These are phyloP conservation scores for Mucor racemosus DNA, from an alignment of 371 early-diverging fungal genomes.

Conservation along the genomic window DNA sequence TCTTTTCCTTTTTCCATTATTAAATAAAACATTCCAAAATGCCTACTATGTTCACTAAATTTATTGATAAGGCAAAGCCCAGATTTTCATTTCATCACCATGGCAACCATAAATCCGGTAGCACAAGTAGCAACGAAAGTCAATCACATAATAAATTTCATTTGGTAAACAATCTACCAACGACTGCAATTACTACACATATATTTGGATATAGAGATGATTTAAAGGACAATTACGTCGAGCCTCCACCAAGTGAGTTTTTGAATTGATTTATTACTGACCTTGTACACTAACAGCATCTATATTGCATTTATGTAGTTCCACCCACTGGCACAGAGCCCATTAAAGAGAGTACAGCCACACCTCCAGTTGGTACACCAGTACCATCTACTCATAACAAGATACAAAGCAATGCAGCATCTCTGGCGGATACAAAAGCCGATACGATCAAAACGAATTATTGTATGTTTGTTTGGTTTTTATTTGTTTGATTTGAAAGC, in stretches of 20 bases:
- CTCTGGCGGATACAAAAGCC: not conserved
- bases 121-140: conserved; percentile 3
- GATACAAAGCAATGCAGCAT: not conserved
- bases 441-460: not conserved
- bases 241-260: conserved; percentile 27
- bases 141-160: conserved; percentile 15
- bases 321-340: conserved; percentile 24
- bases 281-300: not conserved
- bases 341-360: not conserved
- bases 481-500: not conserved
- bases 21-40: not conserved
- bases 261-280: not conserved
- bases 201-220: conserved; percentile 29
- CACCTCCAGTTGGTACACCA: not conserved
- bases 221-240: conserved; percentile 23
- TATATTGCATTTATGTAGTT: conserved; percentile 1
- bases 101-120: not conserved
- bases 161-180: conserved; percentile 5
- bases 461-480: not conserved
- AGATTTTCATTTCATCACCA: conserved; percentile 25
- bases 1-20: not conserved
- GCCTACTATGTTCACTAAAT: conserved; percentile 26
- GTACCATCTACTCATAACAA: not conserved
- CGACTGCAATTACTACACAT: conserved; percentile 12
- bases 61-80: conserved; percentile 32